Percentiles rank a stretch among this genome's conserved stretches.
Conservation (phyloP, 2,329 filamentous ascomycete genomes). For the Westerdykella sp. region DNA sequence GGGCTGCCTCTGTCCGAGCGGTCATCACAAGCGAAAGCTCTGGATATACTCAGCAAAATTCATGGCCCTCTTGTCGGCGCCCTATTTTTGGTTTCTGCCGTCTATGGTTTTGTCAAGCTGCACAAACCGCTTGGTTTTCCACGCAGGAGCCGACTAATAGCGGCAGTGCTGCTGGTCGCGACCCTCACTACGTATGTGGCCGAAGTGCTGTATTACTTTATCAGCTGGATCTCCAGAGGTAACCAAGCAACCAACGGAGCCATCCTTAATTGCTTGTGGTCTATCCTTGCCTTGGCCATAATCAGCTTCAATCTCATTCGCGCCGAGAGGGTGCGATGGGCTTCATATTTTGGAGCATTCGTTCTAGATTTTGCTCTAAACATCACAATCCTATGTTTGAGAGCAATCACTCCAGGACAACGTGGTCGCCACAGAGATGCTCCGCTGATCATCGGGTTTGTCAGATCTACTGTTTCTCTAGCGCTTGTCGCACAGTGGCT, state of each 20-base stretch:
- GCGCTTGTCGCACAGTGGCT: constrained; percentile 24
- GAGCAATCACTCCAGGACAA: constrained; percentile 7
- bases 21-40: constrained; percentile 14
- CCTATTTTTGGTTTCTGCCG: constrained; percentile 24
- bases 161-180: constrained; percentile 9
- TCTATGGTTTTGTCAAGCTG: constrained; percentile 24
- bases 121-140: constrained; percentile 25
- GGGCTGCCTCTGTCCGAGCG: constrained; percentile 9
- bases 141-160: constrained; percentile 17
- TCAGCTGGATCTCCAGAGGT: constrained; percentile 18
- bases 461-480: constrained; percentile 19
- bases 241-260: constrained; percentile 29
- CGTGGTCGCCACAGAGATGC: background rate
- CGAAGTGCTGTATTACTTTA: constrained; percentile 32
- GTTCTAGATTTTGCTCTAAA: constrained; percentile 29
- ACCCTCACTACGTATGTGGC: constrained; percentile 22
- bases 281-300: constrained; percentile 29
- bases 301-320: constrained; percentile 20
- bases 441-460: constrained; percentile 18
- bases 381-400: constrained; percentile 22
- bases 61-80: constrained; percentile 28
- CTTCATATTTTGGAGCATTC: constrained; percentile 32
- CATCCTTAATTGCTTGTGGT: constrained; percentile 30
- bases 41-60: constrained; percentile 29
- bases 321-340: constrained; percentile 23